phyloP scores from a whole-genome alignment of 2,329 filamentous ascomycete genomes.

The Aspergillus uvarum region DNA sequence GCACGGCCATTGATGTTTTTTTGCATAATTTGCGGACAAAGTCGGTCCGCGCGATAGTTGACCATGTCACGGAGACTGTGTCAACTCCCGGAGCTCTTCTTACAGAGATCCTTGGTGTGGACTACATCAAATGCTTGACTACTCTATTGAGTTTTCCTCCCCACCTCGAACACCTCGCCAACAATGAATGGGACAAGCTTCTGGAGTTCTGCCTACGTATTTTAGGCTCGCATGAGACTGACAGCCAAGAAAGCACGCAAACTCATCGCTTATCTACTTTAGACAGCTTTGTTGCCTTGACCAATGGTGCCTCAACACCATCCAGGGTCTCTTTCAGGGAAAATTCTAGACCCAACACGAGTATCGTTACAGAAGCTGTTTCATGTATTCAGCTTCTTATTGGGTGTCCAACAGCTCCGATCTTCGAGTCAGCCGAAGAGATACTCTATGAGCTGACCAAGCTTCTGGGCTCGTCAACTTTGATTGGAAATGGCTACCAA shows the following conservation, averaged over 20 bases:
- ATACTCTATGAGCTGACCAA: conserved; percentile 59
- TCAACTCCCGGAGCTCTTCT: conserved; percentile 61
- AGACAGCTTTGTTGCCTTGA: conserved; percentile 28
- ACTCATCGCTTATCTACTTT: conserved; percentile 26
- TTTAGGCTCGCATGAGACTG: conserved; percentile 44
- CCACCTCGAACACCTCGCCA: conserved; percentile 76
- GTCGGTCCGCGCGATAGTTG: conserved; percentile 74
- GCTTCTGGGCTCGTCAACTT: conserved; percentile 62
- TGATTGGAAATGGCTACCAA: conserved; percentile 65
- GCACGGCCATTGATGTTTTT: conserved; percentile 69
- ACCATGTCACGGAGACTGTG: conserved; percentile 77
- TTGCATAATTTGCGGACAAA: conserved; percentile 68
- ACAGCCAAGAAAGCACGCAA: conserved; percentile 31
- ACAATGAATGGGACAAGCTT: conserved; percentile 66
- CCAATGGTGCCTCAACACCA: conserved; percentile 31
- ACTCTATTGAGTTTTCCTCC: conserved; percentile 69
- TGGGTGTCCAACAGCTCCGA: conserved; percentile 65
- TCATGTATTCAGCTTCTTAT: conserved; percentile 66
- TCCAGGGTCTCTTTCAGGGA: conserved; percentile 30
- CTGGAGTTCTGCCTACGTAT: conserved; percentile 69
- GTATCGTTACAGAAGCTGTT: conserved; percentile 56
- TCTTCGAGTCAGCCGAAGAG: conserved; percentile 56
- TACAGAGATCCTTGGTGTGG: conserved; percentile 67
- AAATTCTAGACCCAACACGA: conserved; percentile 30
- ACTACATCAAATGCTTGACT: conserved; percentile 76